Evolutionary conservation across 2,329 filamentous ascomycete species (phyloP).

Genomic region (Mycosphaerelloides madeirae): DNA sequence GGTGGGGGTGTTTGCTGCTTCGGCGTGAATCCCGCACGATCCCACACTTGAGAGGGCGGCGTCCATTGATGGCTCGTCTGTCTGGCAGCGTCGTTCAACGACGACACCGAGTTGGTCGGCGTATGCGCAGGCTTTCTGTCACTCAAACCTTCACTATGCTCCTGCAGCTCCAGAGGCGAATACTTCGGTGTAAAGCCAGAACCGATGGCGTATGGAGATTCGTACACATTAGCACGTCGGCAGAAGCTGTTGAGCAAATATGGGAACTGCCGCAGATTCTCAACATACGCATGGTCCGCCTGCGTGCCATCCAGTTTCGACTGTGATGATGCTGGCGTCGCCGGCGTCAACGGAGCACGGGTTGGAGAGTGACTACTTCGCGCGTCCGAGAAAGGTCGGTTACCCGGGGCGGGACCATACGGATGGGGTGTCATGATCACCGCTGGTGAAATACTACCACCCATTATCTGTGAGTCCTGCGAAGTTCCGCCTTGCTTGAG

Average conservation of each 20-base stretch:
- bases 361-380: constrained; percentile 32
- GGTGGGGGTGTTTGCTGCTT: constrained; percentile 8
- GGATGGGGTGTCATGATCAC: constrained; percentile 19
- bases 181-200: constrained; percentile 40
- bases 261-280: constrained; percentile 42
- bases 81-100: constrained; percentile 10
- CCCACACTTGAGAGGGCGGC: constrained; percentile 32
- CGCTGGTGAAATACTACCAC: no score
- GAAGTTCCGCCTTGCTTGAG: constrained; percentile 17
- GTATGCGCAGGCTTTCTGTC: constrained; percentile 18
- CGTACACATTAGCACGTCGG: constrained; percentile 42
- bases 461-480: constrained; percentile 1
- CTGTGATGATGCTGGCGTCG: constrained; percentile 26
- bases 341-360: constrained; percentile 27
- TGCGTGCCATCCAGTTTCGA: constrained; percentile 25
- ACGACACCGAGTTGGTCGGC: constrained; percentile 24
- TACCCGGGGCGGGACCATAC: constrained; percentile 18
- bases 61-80: constrained; percentile 32
- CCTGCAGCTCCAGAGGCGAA: constrained; percentile 28
- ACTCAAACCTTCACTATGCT: constrained; percentile 10
- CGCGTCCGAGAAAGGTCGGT: constrained; percentile 22
- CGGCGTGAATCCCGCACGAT: constrained; percentile 16
- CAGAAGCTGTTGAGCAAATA: constrained; percentile 44
- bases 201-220: constrained; percentile 43
- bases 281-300: constrained; percentile 36